phyloP scores from a whole-genome alignment of 768 basidiomycete species.

The Rickenella mellea region DNA sequence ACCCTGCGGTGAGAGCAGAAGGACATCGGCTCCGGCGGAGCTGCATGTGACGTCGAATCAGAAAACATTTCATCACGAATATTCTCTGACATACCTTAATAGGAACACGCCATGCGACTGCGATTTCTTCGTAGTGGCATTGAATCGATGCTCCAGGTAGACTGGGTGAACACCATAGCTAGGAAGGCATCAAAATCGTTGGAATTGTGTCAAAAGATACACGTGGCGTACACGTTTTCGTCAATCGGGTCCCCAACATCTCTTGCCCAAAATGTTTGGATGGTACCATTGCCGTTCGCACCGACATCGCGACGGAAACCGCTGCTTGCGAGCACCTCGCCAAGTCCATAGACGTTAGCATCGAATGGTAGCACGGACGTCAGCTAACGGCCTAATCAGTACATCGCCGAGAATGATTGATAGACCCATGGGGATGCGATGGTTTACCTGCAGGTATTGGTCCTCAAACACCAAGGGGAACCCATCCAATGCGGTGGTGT shows the following conservation, averaged over 20 bases:
- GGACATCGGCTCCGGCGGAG: slow-evolving; percentile 60
- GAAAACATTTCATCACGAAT: neutral
- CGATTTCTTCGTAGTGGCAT: slow-evolving; percentile 37
- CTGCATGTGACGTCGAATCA: slow-evolving; percentile 22
- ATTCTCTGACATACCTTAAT: slow-evolving; percentile 37
- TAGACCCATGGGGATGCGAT: neutral
- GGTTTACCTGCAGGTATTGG: slow-evolving; percentile 59
- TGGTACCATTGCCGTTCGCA: slow-evolving; percentile 40
- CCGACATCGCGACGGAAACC: slow-evolving; percentile 58
- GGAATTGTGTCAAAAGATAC: neutral
- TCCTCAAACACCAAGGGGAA: slow-evolving; percentile 74
- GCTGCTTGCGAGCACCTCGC: slow-evolving; percentile 61
- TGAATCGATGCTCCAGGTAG: slow-evolving; percentile 66
- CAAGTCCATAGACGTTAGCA: slow-evolving; percentile 72
- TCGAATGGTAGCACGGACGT: slow-evolving; percentile 55
- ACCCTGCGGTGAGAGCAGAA: slow-evolving; percentile 49
- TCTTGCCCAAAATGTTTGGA: slow-evolving; percentile 63
- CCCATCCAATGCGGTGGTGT: slow-evolving; percentile 46
- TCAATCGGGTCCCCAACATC: slow-evolving; percentile 56
- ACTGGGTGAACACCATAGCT: slow-evolving; percentile 70
- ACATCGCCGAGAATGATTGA: neutral
- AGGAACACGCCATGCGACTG: slow-evolving; percentile 72
- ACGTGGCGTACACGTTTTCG: slow-evolving; percentile 45
- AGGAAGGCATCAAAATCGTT: slow-evolving; percentile 3
- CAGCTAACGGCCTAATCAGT: slow-evolving; percentile 30